Evolutionary conservation across 257 asterid genomes (phyloP), one percentile per base, ranked within the genome.

Genomic region (Jaltomata sinuosa): DNA sequence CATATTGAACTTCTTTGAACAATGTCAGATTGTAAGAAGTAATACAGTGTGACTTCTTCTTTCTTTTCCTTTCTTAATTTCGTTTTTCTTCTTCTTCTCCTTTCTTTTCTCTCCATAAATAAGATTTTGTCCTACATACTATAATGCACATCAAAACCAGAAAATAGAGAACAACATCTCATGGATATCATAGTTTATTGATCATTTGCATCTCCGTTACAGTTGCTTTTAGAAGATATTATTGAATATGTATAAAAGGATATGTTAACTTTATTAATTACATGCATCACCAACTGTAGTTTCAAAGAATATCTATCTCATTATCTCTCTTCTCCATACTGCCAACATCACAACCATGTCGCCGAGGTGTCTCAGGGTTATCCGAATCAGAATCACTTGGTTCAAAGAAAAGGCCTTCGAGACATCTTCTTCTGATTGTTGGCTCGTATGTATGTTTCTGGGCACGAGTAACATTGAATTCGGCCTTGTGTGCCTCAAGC

Each of bases 291-390:
- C n/a, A 8, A 5, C 62, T 1, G 84, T 55, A 59, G 79, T 69
- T 83, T 90, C 85, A 92, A 83, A 57, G 79, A 84, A 80, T 88
- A 65, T 91, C 85, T 54, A 22, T 31, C 5, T 84, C 36, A 67
- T 85, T 84, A 34, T 86, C 89, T 83, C 64, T 85, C 84, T 34
- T 88, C 69, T 82, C 87, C 80, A 86, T 84, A 89, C 91, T 57
- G 80, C 89, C 87, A 88, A 89, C 95, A 34, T 91, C 95, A 57
- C 96, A 94, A 68, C 98, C 98, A 90, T 94, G 98, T 57, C 90
- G 91, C 31, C 89, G 91, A 84, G 97, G 93, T 89, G 91, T 91
- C 50, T 89, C 92, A 22, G 88, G 87, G 55, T 90, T 86, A 5
- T 89, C 98, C 2, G 84, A 54, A 78, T 94, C 97, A 49, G 97